Evolutionary conservation across 495 filamentous ascomycete species (phyloP), one percentile per base, ranked within the genome.

Genomic region (Parathielavia appendiculata): DNA sequence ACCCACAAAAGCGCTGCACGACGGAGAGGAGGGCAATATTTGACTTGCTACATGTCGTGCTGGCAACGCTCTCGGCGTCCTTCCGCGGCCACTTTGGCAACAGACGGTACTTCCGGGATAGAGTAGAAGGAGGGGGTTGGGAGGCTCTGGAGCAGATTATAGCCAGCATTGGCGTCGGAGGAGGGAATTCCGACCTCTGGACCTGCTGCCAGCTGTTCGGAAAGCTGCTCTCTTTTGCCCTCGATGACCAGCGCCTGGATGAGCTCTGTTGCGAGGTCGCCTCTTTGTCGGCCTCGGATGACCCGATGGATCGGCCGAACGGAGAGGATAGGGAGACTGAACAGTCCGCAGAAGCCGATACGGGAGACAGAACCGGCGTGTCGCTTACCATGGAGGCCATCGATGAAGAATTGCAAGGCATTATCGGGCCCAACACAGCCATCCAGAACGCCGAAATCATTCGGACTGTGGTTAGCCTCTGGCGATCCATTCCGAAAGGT

Each of bases 61-160:
- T 97, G 41, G 80, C 80, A 54, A 82, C 90, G 14, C 67, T 97
- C 41, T 84, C 88, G 1, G 86, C 90, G 51, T 84, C 85, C 26
- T 81, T 97, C 64, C 82, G 84, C 47, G 83, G 84, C 17, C 91
- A 97, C 72, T 80, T 85, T 57, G 92, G 91, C 13, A 98, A 97
- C 73, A 79, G 84, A 59, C 83, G 87, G 57, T 96, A 92, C 71
- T 97, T 97, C 71, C 79, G 83, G 51, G 82, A 82, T 58, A 79
- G 81, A 56, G 81, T 92, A 26, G 75, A 84, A 17, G 83, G 82
- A n/a, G 87, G 87, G 53, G 90, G 91, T 10, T 89, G 88, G 84
- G 75, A 81, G 55, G 83, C 82, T n/a, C 68, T 97, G 56, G 83
- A 93, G 61, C 83, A 87, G 58, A 78, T 79, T 12, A 78, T 92